phyloP scores from a whole-genome alignment of 164 flowering plant genomes.

The Paratinospora sagittata region DNA sequence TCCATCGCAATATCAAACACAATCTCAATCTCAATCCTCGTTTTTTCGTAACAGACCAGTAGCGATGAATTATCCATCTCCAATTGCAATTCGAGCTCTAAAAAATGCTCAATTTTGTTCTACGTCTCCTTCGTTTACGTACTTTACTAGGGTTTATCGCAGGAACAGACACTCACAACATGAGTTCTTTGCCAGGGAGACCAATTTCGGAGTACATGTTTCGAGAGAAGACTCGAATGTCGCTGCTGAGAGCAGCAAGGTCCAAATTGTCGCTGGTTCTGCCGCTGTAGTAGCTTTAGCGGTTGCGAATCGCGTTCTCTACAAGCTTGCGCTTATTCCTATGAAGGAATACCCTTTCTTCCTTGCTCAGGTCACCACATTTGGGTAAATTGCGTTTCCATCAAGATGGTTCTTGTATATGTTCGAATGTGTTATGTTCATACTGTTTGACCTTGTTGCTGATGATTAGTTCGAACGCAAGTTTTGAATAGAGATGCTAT shows the following conservation, averaged over 20 bases:
- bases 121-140: not conserved
- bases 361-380: constrained; percentile 74
- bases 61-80: not conserved
- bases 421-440: too few species aligned
- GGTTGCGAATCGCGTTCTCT: constrained; percentile 71
- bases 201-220: constrained; percentile 22
- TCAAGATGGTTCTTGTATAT: not conserved
- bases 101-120: constrained; percentile 10
- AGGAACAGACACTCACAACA: not conserved
- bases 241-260: constrained; percentile 7
- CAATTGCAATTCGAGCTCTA: constrained; percentile 3
- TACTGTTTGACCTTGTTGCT: too few species aligned
- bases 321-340: constrained; percentile 95
- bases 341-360: constrained; percentile 85
- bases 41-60: not conserved
- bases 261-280: constrained; percentile 32
- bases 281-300: constrained; percentile 51
- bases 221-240: constrained; percentile 14
- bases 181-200: constrained; percentile 6
- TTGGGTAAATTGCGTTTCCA: constrained; percentile 41
- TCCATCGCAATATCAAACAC: not conserved
- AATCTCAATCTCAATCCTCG: not conserved
- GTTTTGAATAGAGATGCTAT: too few species aligned
- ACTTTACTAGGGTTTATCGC: not conserved
- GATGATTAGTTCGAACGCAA: too few species aligned